Base-by-base conservation (phyloP, 192 early-diverging fungal genomes). In the Podila clonocystis region DNA sequence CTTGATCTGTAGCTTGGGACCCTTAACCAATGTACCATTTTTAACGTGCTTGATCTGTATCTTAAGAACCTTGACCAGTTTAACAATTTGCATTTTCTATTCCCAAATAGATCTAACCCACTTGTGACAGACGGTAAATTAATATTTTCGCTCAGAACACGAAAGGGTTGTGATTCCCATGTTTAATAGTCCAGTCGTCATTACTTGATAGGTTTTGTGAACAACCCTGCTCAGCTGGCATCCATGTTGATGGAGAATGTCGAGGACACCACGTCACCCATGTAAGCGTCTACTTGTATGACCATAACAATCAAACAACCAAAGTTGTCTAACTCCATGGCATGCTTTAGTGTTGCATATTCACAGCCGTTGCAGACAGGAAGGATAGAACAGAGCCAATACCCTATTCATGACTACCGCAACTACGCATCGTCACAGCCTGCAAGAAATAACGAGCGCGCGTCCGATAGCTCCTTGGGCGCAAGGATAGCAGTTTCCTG, bases 221-320 rank as follows among this genome's bases (percentile, higher is more conserved):
- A 85, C 50, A 85, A 93, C 50, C 88, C 91, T 3, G 84, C 75
- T 11, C 68, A 70, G 22, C 67, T 93, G 24, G 91, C 91, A 12
- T 85, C 80, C 36, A 26, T 83, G 62, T 76, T 92, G 58, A 87
- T 87, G 75, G 74, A 82, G 7, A 89, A 86, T 63, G 72, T 82
- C 50, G 82, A 68, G 26, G 68, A 76, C 24, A 60, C 72, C n/a
- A 26, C 61, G 55, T 68, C 70, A 55, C 64, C 80, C 41, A 69
- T 85, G 77, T 74, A 70, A 63, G 52, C 58, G 20, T 41, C 33
- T 55, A 9, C 22, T 24, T 55, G n/a, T 24, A 17, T 19, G 36
- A 12, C 30, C 58, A 59, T 20, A 45, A 15, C 41, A 0, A 15
- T 2, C 11, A 45, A 15, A 17, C 41, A 45, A 45, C 41, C 34